Evolutionary conservation across 208 protist genomes (phyloP).

Genomic region (Trypanosoma conorhini): DNA sequence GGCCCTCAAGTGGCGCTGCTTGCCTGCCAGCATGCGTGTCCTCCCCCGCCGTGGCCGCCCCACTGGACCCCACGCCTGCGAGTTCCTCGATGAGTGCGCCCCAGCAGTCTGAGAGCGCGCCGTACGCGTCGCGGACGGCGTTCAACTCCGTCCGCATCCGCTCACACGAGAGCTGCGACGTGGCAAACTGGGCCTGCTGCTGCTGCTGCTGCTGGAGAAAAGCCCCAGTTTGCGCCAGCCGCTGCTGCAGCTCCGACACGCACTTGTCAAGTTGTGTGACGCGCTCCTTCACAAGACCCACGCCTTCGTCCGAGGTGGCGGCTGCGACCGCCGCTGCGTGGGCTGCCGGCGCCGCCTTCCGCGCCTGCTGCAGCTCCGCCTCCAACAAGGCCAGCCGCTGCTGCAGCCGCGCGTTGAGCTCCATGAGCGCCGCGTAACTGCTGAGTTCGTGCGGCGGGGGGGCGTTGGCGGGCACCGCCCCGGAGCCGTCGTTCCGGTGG

Average conservation of each 20-base stretch:
- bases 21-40: neutral
- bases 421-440: conserved; percentile 71
- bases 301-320: neutral
- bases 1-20: neutral
- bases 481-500: neutral
- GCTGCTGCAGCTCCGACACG: neutral
- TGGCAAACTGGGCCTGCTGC: neutral
- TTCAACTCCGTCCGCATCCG: neutral
- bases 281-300: neutral
- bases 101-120: neutral
- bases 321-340: neutral
- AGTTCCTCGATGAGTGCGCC: neutral
- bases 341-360: neutral
- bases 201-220: neutral
- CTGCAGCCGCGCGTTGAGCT: conserved; percentile 55
- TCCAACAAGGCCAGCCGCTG: conserved; percentile 40
- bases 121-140: neutral
- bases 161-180: neutral
- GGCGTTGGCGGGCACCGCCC: conserved; percentile 13
- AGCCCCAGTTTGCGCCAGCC: neutral
- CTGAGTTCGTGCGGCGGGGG: conserved; percentile 47
- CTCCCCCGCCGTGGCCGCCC: neutral
- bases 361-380: conserved; percentile 24
- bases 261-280: neutral
- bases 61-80: neutral